Percentiles rank a stretch among this genome's conserved stretches.
Conservation (phyloP, 1,284 basidiomycete species). For the Pseudozyma hubeiensis region DNA sequence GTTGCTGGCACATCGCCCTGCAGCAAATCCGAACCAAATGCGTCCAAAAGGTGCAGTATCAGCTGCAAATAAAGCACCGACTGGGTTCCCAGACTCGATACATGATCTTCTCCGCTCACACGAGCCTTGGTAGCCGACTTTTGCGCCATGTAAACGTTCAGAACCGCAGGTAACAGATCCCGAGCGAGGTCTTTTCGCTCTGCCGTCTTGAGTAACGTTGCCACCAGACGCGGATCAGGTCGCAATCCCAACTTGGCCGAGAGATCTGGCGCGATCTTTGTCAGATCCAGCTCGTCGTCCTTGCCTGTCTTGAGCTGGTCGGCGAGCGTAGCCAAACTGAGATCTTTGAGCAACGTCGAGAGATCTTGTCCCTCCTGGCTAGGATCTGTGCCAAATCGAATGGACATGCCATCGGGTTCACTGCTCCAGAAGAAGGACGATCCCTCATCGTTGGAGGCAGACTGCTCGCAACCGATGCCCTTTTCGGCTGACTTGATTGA, state of each 20-base stretch:
- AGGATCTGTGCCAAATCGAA: conserved; percentile 20
- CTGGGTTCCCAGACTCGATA: conserved; percentile 19
- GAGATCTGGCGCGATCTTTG: conserved; percentile 40
- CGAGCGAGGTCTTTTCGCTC: conserved; percentile 48
- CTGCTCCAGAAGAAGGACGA: conserved; percentile 30
- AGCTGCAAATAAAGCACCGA: conserved; percentile 59
- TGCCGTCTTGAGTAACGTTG: conserved; percentile 30
- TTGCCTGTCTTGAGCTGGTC: conserved; percentile 37
- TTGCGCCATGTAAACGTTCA: conserved; percentile 51
- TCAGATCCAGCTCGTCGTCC: conserved; percentile 26
- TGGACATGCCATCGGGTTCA: conserved; percentile 25
- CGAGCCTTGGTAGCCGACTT: conserved; percentile 22
- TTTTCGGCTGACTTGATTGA: conserved; percentile 25
- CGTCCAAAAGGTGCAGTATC: conserved; percentile 59
- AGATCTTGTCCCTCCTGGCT: conserved; percentile 17
- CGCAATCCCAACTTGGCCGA: conserved; percentile 40
- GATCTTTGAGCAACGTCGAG: conserved; percentile 28
- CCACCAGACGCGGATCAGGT: conserved; percentile 48
- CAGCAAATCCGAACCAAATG: conserved; percentile 58
- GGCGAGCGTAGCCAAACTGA: conserved; percentile 36
- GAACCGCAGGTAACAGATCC: conserved; percentile 26
- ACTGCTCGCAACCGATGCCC: conserved; percentile 30
- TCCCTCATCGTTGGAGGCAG: neutral
- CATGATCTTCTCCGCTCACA: conserved; percentile 4
- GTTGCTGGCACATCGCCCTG: conserved; percentile 53